Percentiles rank a stretch among this genome's conserved stretches.
Conservation (phyloP, 164 flowering plant species). For the Liriodendron chinense region DNA sequence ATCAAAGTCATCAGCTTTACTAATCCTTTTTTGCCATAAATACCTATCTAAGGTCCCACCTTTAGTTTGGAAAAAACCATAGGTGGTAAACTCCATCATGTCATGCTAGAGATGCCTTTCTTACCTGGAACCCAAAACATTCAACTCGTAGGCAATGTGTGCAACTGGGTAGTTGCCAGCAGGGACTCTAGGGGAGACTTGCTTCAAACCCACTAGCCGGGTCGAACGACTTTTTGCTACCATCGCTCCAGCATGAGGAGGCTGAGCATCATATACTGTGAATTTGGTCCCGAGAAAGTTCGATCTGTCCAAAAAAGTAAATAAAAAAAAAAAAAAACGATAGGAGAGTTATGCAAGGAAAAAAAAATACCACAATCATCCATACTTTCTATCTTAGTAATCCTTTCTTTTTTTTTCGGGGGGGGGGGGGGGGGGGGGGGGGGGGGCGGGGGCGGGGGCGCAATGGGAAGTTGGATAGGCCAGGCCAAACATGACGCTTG, state of each 20-base stretch:
- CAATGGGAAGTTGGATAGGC: not conserved
- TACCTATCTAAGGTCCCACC: not conserved
- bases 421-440: too few species aligned
- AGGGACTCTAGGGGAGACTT: slow-evolving; percentile 66
- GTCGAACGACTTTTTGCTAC: slow-evolving; percentile 58
- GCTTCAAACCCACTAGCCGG: slow-evolving; percentile 53
- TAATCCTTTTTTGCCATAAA: not conserved
- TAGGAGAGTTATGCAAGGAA: not conserved
- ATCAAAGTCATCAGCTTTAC: not conserved
- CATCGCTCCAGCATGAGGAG: slow-evolving; percentile 64
- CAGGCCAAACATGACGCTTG: not conserved
- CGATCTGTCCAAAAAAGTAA: slow-evolving; percentile 36
- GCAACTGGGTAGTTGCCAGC: slow-evolving; percentile 66
- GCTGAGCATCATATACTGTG: slow-evolving; percentile 62
- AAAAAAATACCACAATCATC: not conserved
- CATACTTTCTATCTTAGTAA: not conserved
- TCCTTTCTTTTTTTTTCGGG: too few species aligned
- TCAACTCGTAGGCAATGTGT: slow-evolving; percentile 65
- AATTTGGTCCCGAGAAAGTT: slow-evolving; percentile 77
- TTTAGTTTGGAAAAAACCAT: not conserved
- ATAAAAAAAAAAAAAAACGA: not conserved
- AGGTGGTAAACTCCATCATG: not conserved
- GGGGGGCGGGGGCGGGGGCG: too few species aligned
- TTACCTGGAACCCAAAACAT: slow-evolving; percentile 76
- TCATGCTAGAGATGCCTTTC: slow-evolving; percentile 2